A percentile compares a stretch with the other conserved stretches of the same genome.
phyloP scores from a whole-genome alignment of 164 flowering plant genomes.

The Brasenia schreberi region DNA sequence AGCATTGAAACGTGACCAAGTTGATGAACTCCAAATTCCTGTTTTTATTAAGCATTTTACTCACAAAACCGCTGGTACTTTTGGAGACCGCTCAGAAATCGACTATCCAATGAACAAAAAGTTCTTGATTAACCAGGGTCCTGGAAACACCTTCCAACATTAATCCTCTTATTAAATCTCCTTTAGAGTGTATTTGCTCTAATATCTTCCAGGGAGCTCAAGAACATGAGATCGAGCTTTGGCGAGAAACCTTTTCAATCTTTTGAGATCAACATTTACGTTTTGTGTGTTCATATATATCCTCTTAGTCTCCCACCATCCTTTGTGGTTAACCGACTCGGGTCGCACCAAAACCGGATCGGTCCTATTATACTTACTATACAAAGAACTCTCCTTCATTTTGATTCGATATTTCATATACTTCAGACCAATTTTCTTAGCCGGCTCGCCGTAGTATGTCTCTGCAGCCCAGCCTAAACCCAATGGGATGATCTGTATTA shows the following conservation, averaged over 20 bases:
- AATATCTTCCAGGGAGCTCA: too few relatives aligned
- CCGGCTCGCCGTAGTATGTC: conserved; percentile 8
- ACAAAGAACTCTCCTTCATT: conserved; percentile 7
- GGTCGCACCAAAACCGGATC: conserved; percentile 4
- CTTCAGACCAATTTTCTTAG: conserved; percentile 6
- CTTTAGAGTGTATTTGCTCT: too few relatives aligned
- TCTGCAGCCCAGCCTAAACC: conserved; percentile 9
- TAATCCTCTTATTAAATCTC: too few relatives aligned
- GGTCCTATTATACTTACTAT: neutral
- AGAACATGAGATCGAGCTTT: neutral
- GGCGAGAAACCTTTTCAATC: conserved; percentile 2
- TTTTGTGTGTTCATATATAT: conserved; percentile 7
- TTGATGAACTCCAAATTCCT: too few relatives aligned
- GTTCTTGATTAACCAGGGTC: too few relatives aligned
- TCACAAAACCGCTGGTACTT: too few relatives aligned
- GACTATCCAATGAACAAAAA: too few relatives aligned
- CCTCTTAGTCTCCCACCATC: conserved; percentile 9
- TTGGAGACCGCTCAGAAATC: too few relatives aligned
- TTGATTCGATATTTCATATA: conserved; percentile 4
- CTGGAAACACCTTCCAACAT: too few relatives aligned
- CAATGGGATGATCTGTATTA: conserved; percentile 11
- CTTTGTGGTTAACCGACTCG: conserved; percentile 1
- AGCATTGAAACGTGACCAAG: too few relatives aligned
- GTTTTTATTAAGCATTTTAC: too few relatives aligned
- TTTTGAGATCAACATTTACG: conserved; percentile 3